A percentile compares a stretch with the other conserved stretches of the same genome.
Evolutionary conservation across 306 rosid species (phyloP).

Genomic region (Astragalus membranaceus): DNA sequence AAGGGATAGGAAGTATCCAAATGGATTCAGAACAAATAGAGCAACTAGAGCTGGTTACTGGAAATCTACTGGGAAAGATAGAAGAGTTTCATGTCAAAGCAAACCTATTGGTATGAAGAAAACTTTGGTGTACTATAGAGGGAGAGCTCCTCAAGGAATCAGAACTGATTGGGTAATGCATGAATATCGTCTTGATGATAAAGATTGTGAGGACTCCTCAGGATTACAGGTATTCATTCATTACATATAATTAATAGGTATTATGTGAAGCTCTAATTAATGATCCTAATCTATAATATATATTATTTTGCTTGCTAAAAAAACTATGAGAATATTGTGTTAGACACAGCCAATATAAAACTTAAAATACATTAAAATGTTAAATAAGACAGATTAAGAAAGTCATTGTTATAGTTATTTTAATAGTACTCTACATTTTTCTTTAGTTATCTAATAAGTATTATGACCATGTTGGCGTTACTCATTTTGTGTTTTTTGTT

Average conservation of each 20-base stretch:
- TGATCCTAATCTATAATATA: no score
- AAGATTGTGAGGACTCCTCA: slow-evolving; percentile 59
- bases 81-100: slow-evolving; percentile 61
- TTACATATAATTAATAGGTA: not conserved
- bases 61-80: slow-evolving; percentile 94
- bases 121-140: slow-evolving; percentile 87
- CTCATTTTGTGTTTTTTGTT: not conserved
- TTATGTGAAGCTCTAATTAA: no score
- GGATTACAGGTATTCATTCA: slow-evolving; percentile 56
- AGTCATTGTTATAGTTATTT: not conserved
- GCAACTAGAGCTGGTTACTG: slow-evolving; percentile 97
- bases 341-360: not conserved
- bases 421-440: not conserved
- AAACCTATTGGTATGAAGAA: slow-evolving; percentile 97
- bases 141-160: slow-evolving; percentile 97
- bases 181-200: slow-evolving; percentile 90
- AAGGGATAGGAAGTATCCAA: slow-evolving; percentile 84
- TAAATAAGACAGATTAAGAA: not conserved
- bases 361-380: not conserved
- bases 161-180: slow-evolving; percentile 99
- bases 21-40: slow-evolving; percentile 92
- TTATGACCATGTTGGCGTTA: not conserved
- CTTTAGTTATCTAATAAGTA: not conserved
- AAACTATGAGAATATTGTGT: not conserved
- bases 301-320: no score